These are phyloP conservation scores for Edaphochlamys debaryana DNA, from an alignment of 139 green algal species.

Conservation along the genomic window DNA sequence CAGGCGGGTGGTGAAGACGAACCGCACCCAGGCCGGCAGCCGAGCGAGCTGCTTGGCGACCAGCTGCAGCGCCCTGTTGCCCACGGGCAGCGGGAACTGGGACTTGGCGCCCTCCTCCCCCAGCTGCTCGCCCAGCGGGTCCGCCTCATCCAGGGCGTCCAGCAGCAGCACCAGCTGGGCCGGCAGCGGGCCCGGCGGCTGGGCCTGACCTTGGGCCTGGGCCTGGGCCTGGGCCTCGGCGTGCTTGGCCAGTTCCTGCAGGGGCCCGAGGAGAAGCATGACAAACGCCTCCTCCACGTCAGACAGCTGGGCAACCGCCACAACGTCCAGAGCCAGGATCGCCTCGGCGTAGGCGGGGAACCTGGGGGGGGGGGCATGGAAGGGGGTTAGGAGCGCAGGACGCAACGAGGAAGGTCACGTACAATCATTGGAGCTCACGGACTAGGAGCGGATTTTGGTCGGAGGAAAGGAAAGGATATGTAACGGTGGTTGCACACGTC, in stretches of 20 bases:
- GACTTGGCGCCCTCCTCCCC: no score
- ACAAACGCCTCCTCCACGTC: not conserved
- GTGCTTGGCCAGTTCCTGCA: not conserved
- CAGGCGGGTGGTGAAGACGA: not conserved
- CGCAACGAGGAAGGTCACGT: no score
- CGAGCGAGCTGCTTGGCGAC: not conserved
- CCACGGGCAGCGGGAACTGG: not conserved
- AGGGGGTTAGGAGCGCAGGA: not conserved
- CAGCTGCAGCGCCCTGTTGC: not conserved
- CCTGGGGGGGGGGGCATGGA: not conserved
- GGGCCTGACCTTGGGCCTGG: no score
- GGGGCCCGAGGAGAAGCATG: not conserved
- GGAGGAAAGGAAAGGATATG: no score
- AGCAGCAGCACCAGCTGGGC: not conserved
- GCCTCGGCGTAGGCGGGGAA: not conserved
- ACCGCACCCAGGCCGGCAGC: not conserved
- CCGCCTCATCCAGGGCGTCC: not conserved
- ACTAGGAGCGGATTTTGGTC: no score
- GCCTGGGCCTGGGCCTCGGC: no score
- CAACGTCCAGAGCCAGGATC: not conserved
- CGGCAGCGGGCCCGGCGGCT: not conserved
- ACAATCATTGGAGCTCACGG: no score
- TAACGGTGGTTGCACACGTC: no score
- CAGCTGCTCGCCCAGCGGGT: not conserved
- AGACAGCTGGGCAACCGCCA: not conserved